These are phyloP conservation scores for Rosa chinensis DNA, from an alignment of 306 rosid genomes.

Conservation along the genomic window DNA sequence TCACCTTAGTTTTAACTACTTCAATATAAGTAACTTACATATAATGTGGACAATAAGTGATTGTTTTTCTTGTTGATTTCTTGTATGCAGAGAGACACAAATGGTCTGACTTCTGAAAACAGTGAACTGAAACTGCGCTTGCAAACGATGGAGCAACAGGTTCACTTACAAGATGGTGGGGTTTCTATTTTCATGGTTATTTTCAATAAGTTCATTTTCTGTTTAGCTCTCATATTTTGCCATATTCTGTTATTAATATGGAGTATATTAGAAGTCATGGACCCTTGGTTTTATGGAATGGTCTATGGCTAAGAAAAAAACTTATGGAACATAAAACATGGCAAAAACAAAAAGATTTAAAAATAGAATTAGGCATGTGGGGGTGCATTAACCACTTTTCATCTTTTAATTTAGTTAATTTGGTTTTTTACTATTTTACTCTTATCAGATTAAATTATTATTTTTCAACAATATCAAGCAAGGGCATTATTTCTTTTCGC, in stretches of 20 bases:
- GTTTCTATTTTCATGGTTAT: neutral
- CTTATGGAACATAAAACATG: neutral
- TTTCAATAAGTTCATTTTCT: neutral
- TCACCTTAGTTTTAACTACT: neutral
- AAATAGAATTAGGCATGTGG: neutral
- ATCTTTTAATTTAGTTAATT: too few relatives aligned
- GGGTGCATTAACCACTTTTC: neutral
- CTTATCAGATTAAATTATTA: neutral
- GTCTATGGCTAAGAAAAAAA: neutral
- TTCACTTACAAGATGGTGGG: slow-evolving; percentile 96
- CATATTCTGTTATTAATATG: neutral
- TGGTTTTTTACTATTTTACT: too few relatives aligned
- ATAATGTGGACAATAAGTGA: slow-evolving; percentile 11
- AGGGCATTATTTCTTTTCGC: too few relatives aligned
- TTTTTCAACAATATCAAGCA: too few relatives aligned
- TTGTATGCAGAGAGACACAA: slow-evolving; percentile 77
- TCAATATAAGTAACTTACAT: neutral
- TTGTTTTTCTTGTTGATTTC: slow-evolving; percentile 16
- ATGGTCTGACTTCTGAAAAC: slow-evolving; percentile 83
- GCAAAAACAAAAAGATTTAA: neutral
- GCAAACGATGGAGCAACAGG: slow-evolving; percentile 98
- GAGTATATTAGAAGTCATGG: neutral
- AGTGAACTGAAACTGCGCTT: slow-evolving; percentile 88
- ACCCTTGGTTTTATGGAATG: neutral
- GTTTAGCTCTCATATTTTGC: neutral